Base-by-base conservation (phyloP, 1,139 yeast genomes). In the Yamadazyma sp. region DNA sequence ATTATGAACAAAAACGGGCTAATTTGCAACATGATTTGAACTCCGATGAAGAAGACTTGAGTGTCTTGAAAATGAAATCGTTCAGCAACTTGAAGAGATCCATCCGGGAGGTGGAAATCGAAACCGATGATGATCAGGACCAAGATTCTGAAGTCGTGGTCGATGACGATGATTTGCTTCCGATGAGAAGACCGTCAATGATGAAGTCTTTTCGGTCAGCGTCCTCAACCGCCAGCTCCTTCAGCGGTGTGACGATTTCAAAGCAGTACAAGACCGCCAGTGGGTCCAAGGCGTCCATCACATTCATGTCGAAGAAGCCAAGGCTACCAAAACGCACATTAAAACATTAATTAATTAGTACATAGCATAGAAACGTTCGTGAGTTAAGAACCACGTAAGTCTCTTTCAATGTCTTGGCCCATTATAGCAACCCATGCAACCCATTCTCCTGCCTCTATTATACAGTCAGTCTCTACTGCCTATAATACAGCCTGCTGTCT, bases 211-310 rank as follows among this genome's bases (percentile, higher is more conserved):
- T 78, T 57, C 67, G 62, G 40, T 61, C 73, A 1, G 20, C 42
- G 56, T 57, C 48, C 61, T 33, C 64, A 61, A 38, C 65, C 62
- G 11, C 62, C 61, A 34, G 65, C 67, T 43, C 70, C 59, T 71
- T 71, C 50, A 66, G 76, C 27, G 81, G 82, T 3, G 86, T 81
- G 28, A 77, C 78, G 0, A 62, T 78, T 10, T 72, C 80, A 35
- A 78, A 75, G 34, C 73, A 74, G 29, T 77, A 78, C 48, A 80
- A 70, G 50, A 72, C 73, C 14, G 82, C 79, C 1, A 67, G 80
- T 2, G 79, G 83, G 5, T 67, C 79, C 2, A 76, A 71, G 46
- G 80, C 86, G 0, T 77, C 86, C 2, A 73, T 81, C 41, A 76
- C 83, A 16, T 78, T 70, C 41, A 56, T 80, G 57, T 63, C 74